Percentiles rank a stretch among this genome's conserved stretches.
phyloP scores from a whole-genome alignment of 495 filamentous ascomycete species.

The Niebla homalea region DNA sequence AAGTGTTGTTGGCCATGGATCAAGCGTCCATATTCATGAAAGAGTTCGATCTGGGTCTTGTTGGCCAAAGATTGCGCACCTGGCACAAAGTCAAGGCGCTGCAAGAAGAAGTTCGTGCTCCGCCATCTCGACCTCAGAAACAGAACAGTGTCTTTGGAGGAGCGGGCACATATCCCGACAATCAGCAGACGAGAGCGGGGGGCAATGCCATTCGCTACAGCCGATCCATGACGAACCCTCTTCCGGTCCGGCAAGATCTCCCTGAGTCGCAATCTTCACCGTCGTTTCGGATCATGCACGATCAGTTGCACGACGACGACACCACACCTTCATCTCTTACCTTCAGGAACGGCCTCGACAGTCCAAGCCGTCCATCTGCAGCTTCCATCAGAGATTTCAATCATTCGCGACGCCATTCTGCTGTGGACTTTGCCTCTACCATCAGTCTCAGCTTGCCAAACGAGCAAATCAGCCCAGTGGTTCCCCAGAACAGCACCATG shows the following conservation, averaged over 20 bases:
- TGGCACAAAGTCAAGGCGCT: constrained; percentile 88
- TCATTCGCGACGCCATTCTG: constrained; percentile 77
- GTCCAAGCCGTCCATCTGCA: constrained; percentile 53
- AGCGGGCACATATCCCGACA: constrained; percentile 22
- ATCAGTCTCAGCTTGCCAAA: neutral
- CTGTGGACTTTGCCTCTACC: constrained; percentile 48
- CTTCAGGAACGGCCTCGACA: constrained; percentile 37
- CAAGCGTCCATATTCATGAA: constrained; percentile 87
- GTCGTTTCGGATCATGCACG: constrained; percentile 7
- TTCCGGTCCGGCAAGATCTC: constrained; percentile 6
- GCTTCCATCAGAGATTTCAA: constrained; percentile 74
- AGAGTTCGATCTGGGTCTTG: constrained; percentile 85
- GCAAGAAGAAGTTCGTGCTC: constrained; percentile 63
- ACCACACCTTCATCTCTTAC: constrained; percentile 27
- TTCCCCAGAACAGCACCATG: constrained; percentile 7
- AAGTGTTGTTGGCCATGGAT: constrained; percentile 87
- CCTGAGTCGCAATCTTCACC: constrained; percentile 9
- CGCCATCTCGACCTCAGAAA: constrained; percentile 15
- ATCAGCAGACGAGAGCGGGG: constrained; percentile 28
- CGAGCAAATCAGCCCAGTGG: constrained; percentile 7
- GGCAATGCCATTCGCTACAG: constrained; percentile 22
- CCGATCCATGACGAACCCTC: constrained; percentile 12
- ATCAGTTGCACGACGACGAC: constrained; percentile 12
- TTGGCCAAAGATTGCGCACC: constrained; percentile 76
- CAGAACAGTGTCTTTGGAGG: constrained; percentile 18